Percentiles rank a stretch among this genome's conserved stretches.
phyloP scores from a whole-genome alignment of 108 stramenopile species.

The Chaetoceros muelleri region DNA sequence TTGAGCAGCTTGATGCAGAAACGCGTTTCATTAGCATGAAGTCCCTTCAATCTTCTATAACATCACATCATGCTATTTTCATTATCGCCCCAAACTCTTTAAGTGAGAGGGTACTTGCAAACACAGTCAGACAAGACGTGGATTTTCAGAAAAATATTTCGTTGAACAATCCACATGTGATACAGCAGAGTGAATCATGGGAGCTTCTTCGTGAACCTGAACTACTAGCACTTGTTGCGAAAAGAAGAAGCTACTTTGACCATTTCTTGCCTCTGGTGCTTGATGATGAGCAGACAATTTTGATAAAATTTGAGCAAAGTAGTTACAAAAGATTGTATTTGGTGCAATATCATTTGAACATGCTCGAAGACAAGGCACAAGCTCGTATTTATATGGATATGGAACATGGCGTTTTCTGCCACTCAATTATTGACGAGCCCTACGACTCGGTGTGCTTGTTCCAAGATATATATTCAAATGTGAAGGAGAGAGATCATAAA shows the following conservation, averaged over 20 bases:
- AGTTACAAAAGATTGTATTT: constrained; percentile 17
- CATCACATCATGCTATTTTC: constrained; percentile 2
- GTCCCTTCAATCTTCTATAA: constrained; percentile 7
- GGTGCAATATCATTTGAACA: constrained; percentile 46
- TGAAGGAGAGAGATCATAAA: constrained; percentile 51
- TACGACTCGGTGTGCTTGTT: constrained; percentile 20
- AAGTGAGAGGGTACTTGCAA: not conserved
- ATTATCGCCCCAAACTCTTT: not conserved
- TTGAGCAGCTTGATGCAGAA: not conserved
- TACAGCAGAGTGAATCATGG: constrained; percentile 46
- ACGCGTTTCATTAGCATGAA: not conserved
- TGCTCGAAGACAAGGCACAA: constrained; percentile 32
- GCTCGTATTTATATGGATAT: constrained; percentile 68
- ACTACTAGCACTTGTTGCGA: constrained; percentile 52
- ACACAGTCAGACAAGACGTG: too few species aligned
- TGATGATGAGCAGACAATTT: constrained; percentile 32
- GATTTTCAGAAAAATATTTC: constrained; percentile 4
- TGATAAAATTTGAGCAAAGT: constrained; percentile 43
- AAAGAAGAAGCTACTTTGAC: constrained; percentile 48
- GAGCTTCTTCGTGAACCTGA: constrained; percentile 53
- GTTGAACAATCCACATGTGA: too few species aligned
- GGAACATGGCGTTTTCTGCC: constrained; percentile 12
- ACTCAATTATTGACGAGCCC: constrained; percentile 33
- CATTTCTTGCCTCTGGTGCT: constrained; percentile 48
- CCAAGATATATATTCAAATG: constrained; percentile 29